A percentile compares a stretch with the other conserved stretches of the same genome.
Conservation (phyloP, 2,329 filamentous ascomycete genomes). For the Claviceps humidiphila region DNA sequence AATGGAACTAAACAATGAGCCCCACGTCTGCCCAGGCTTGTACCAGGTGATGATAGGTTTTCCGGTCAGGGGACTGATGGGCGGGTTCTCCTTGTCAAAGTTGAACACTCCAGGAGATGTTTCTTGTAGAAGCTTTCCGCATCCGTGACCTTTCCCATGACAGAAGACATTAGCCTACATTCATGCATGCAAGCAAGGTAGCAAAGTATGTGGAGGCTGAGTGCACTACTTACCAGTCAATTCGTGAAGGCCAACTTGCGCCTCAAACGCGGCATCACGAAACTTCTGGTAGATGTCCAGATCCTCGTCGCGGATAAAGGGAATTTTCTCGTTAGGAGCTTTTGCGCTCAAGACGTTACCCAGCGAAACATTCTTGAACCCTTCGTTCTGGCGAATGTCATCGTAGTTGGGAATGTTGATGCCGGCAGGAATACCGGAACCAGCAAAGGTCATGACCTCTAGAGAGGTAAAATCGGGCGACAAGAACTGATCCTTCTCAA, state of each 20-base stretch:
- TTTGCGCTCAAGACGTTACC: slow-evolving; percentile 89
- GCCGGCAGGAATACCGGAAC: slow-evolving; percentile 52
- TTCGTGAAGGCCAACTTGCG: slow-evolving; percentile 91
- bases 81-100: slow-evolving; percentile 73
- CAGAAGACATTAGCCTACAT: slow-evolving; percentile 6
- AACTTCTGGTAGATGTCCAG: slow-evolving; percentile 67
- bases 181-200: not conserved
- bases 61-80: slow-evolving; percentile 63
- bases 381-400: slow-evolving; percentile 66
- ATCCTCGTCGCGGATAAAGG: slow-evolving; percentile 73
- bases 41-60: slow-evolving; percentile 76
- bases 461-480: slow-evolving; percentile 93
- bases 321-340: slow-evolving; percentile 81
- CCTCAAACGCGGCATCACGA: slow-evolving; percentile 80
- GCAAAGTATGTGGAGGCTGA: not conserved
- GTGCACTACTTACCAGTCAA: slow-evolving; percentile 36
- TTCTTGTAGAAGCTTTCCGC: slow-evolving; percentile 87
- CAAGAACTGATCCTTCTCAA: slow-evolving; percentile 93
- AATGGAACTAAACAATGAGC: slow-evolving; percentile 76
- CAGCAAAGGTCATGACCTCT: slow-evolving; percentile 70
- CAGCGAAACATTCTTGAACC: slow-evolving; percentile 88
- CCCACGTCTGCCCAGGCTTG: slow-evolving; percentile 91
- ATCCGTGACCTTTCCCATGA: slow-evolving; percentile 55
- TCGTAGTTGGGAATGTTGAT: slow-evolving; percentile 63
- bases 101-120: slow-evolving; percentile 72